phyloP scores from a whole-genome alignment of 768 basidiomycete species.

The Fibroporia radiculosa region DNA sequence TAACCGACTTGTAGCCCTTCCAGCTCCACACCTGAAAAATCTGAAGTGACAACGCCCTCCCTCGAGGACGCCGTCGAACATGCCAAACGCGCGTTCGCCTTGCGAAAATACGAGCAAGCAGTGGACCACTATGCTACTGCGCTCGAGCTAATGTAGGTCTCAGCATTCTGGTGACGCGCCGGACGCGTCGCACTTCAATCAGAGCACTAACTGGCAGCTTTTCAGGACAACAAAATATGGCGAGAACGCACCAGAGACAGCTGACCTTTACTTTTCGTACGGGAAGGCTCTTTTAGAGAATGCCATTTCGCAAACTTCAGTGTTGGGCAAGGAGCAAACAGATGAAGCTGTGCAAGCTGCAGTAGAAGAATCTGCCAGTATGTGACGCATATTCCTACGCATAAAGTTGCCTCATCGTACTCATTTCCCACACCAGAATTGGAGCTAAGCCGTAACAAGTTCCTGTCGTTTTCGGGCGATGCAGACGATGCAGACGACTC shows the following conservation, averaged over 20 bases:
- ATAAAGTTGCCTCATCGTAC: neutral
- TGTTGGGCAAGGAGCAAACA: constrained; percentile 82
- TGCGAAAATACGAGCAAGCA: constrained; percentile 80
- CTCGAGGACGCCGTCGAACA: constrained; percentile 62
- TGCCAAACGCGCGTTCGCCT: constrained; percentile 83
- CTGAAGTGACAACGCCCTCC: constrained; percentile 8
- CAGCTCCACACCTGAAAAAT: no score
- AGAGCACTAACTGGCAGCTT: neutral
- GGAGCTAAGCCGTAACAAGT: constrained; percentile 37
- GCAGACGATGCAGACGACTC: constrained; percentile 51
- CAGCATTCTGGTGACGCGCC: constrained; percentile 19
- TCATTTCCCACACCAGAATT: constrained; percentile 19
- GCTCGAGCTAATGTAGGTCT: constrained; percentile 72
- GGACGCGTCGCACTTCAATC: neutral
- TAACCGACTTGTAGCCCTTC: no score
- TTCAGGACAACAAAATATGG: constrained; percentile 63
- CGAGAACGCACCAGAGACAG: constrained; percentile 77
- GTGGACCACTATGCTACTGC: constrained; percentile 80
- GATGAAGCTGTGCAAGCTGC: constrained; percentile 33
- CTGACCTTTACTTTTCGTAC: constrained; percentile 85
- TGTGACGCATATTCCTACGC: constrained; percentile 5
- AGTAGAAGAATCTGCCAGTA: constrained; percentile 36
- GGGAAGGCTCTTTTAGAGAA: constrained; percentile 92
- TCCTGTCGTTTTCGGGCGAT: constrained; percentile 79
- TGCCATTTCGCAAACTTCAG: constrained; percentile 76